A percentile compares a stretch with the other conserved stretches of the same genome.
phyloP scores from a whole-genome alignment of 2,329 filamentous ascomycete genomes.

The Grosmannia serpens region DNA sequence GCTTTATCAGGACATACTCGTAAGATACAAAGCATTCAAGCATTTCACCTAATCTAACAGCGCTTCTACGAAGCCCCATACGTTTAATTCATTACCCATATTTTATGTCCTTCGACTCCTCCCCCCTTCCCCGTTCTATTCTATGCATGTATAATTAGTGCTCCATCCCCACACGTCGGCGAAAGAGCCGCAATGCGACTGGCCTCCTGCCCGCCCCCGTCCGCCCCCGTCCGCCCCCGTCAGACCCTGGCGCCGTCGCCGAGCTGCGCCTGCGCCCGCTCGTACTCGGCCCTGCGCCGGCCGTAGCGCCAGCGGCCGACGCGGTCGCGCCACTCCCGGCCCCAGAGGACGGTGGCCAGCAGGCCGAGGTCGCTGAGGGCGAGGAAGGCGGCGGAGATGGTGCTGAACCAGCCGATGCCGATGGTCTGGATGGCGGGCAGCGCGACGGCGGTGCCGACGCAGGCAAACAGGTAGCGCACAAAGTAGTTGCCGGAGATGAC shows the following conservation, averaged over 20 bases:
- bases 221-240: background rate
- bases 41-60: background rate
- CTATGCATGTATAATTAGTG: background rate
- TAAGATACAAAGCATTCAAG: background rate
- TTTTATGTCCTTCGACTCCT: background rate
- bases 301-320: constrained; percentile 36
- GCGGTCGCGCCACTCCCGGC: constrained; percentile 37
- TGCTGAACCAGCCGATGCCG: constrained; percentile 73
- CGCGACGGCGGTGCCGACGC: constrained; percentile 57
- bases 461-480: constrained; percentile 63
- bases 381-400: constrained; percentile 51
- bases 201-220: background rate
- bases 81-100: background rate
- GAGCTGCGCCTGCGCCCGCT: constrained; percentile 5
- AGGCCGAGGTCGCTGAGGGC: constrained; percentile 31
- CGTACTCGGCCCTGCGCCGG: constrained; percentile 16
- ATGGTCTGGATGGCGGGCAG: constrained; percentile 63
- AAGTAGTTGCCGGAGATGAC: constrained; percentile 75
- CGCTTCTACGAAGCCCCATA: background rate
- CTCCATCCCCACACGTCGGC: background rate
- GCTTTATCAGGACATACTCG: background rate
- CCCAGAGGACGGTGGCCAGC: constrained; percentile 37
- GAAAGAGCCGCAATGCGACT: background rate
- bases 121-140: background rate
- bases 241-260: background rate